These are phyloP conservation scores for Comarum palustre DNA, from an alignment of 306 rosid species.

Conservation along the genomic window DNA sequence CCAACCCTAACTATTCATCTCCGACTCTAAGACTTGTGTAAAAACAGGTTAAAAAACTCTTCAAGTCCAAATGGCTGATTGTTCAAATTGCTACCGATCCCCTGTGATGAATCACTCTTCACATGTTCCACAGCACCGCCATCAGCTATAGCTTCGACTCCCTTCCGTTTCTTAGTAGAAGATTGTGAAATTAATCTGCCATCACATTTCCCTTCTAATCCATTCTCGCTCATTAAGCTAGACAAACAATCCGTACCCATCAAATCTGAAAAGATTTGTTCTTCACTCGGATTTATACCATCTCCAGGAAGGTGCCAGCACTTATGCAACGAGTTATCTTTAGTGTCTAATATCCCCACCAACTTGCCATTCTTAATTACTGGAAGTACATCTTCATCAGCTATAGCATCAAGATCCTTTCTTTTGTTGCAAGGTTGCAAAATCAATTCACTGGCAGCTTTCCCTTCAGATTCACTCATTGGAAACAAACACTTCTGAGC, in stretches of 20 bases:
- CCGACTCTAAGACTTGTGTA: not conserved
- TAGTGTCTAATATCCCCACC: conserved; percentile 15
- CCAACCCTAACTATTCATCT: not conserved
- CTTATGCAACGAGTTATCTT: conserved; percentile 27
- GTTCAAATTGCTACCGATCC: conserved; percentile 14
- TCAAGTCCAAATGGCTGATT: conserved; percentile 35
- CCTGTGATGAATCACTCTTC: conserved; percentile 2
- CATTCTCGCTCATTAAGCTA: conserved; percentile 22
- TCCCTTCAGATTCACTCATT: conserved; percentile 23
- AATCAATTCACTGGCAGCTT: conserved; percentile 22
- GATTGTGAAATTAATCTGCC: conserved; percentile 7
- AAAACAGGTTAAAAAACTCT: conserved; percentile 17
- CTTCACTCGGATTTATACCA: conserved; percentile 18
- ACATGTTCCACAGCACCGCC: conserved; percentile 14
- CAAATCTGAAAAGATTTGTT: conserved; percentile 40
- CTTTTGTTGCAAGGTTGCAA: conserved; percentile 32
- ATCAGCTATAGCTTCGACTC: conserved; percentile 20
- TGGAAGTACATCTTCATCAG: conserved; percentile 24
- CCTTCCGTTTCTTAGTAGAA: conserved; percentile 39
- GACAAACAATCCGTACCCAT: conserved; percentile 28
- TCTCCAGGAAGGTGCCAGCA: conserved; percentile 23
- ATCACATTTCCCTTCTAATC: conserved; percentile 26
- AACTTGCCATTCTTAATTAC: conserved; percentile 4
- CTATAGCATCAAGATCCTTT: conserved; percentile 21
- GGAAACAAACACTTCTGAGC: conserved; percentile 3